phyloP scores from a whole-genome alignment of 192 early-diverging fungal genomes.

The Backusella circina region DNA sequence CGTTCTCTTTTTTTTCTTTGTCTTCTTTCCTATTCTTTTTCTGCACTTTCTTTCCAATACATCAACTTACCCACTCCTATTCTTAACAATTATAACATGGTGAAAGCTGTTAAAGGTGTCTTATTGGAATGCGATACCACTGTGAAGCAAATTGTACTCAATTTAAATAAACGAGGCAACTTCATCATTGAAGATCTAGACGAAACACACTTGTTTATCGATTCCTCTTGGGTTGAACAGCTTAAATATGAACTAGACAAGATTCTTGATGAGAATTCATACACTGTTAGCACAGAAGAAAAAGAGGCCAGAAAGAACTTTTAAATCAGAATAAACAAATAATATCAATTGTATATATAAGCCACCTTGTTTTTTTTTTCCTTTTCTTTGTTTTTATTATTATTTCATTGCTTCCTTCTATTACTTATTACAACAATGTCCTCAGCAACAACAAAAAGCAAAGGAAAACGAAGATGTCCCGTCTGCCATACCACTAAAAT shows the following conservation, averaged over 20 bases:
- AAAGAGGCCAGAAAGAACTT: slow-evolving; percentile 18
- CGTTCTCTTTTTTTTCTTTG: no score
- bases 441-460: neutral
- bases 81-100: slow-evolving; percentile 14
- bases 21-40: no score
- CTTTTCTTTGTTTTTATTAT: neutral
- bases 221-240: slow-evolving; percentile 51
- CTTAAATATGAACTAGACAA: slow-evolving; percentile 63
- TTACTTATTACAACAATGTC: neutral
- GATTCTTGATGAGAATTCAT: slow-evolving; percentile 72
- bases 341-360: no score
- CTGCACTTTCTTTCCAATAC: no score
- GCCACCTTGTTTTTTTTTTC: neutral
- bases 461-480: slow-evolving; percentile 14
- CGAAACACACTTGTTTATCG: slow-evolving; percentile 78
- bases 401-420: neutral
- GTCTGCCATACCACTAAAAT: slow-evolving; percentile 22
- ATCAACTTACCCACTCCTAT: neutral
- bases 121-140: slow-evolving; percentile 72
- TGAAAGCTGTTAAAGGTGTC: slow-evolving; percentile 38
- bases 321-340: neutral
- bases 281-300: slow-evolving; percentile 37
- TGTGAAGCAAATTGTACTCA: slow-evolving; percentile 72
- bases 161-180: slow-evolving; percentile 58
- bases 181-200: slow-evolving; percentile 87